Evolutionary conservation across 2,329 filamentous ascomycete genomes (phyloP).

Genomic region (Aureobasidium sp.): DNA sequence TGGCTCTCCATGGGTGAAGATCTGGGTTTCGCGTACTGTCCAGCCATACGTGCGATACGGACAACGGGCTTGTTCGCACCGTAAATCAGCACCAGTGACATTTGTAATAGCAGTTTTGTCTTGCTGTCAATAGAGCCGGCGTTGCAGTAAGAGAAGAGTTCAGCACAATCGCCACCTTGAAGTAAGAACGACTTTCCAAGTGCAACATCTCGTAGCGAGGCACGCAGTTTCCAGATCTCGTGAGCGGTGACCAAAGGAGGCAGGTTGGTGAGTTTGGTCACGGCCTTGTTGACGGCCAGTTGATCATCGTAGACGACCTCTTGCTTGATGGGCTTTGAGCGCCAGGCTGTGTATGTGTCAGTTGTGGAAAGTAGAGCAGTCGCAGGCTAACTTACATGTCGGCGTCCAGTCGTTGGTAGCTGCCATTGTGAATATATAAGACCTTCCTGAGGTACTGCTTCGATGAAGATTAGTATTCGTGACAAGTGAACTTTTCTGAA

Average conservation of each 20-base stretch:
- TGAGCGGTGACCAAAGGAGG: constrained; percentile 83
- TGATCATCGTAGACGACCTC: constrained; percentile 74
- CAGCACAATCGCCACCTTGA: constrained; percentile 97
- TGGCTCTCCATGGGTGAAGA: constrained; percentile 89
- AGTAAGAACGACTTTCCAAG: constrained; percentile 92
- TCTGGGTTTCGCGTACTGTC: constrained; percentile 96
- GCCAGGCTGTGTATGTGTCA: constrained; percentile 66
- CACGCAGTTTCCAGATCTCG: constrained; percentile 84
- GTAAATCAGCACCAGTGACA: constrained; percentile 97
- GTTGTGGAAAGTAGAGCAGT: not conserved
- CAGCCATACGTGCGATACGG: constrained; percentile 94
- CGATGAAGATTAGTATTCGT: not conserved
- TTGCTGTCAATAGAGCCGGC: constrained; percentile 93
- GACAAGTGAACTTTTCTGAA: not conserved
- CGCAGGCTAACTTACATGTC: constrained; percentile 35
- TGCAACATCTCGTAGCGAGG: constrained; percentile 85
- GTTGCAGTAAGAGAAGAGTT: constrained; percentile 97
- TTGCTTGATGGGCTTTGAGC: constrained; percentile 82
- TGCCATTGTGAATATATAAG: constrained; percentile 12
- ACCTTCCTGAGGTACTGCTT: not conserved
- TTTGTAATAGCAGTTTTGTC: constrained; percentile 96
- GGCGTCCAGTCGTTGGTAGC: constrained; percentile 40
- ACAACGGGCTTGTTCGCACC: constrained; percentile 86
- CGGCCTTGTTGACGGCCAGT: constrained; percentile 63
- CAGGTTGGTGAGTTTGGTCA: constrained; percentile 71